phyloP scores from a whole-genome alignment of 441 rosid genomes.

The Populus hybrid region DNA sequence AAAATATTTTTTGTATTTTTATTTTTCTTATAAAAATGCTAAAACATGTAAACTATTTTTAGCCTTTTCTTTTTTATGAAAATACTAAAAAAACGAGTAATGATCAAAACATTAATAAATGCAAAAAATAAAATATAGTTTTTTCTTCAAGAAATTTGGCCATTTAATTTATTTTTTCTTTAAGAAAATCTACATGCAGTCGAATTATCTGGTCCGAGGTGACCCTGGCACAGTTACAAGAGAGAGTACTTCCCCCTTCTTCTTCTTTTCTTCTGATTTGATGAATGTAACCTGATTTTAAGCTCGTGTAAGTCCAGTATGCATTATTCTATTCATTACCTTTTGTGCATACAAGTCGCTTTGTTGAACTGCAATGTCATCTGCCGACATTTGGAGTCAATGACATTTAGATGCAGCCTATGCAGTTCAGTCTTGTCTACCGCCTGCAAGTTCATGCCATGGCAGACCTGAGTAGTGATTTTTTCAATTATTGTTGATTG shows the following conservation, averaged over 20 bases:
- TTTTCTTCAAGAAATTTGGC: no score
- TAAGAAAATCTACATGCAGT: slow-evolving; percentile 50
- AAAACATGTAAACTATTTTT: no score
- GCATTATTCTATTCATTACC: slow-evolving; percentile 42
- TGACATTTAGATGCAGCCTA: background rate
- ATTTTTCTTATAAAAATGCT: no score
- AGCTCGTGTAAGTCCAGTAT: slow-evolving; percentile 31
- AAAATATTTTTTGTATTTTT: no score
- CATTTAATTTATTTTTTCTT: no score
- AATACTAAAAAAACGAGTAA: no score
- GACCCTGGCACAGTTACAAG: slow-evolving; percentile 30
- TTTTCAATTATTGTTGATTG: background rate
- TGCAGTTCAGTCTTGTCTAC: slow-evolving; percentile 7
- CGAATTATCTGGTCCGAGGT: slow-evolving; percentile 76
- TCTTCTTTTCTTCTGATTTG: slow-evolving; percentile 9
- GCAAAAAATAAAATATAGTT: no score
- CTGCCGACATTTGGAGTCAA: slow-evolving; percentile 16
- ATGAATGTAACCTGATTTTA: slow-evolving; percentile 28
- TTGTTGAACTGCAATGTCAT: slow-evolving; percentile 29
- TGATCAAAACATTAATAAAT: no score
- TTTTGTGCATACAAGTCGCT: slow-evolving; percentile 48
- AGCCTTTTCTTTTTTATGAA: no score
- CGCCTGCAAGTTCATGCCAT: background rate
- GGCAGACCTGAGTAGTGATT: background rate
- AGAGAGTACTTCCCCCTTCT: slow-evolving; percentile 15